phyloP scores from a whole-genome alignment of 805 yeast species.

The Kuraishia capsulata region DNA sequence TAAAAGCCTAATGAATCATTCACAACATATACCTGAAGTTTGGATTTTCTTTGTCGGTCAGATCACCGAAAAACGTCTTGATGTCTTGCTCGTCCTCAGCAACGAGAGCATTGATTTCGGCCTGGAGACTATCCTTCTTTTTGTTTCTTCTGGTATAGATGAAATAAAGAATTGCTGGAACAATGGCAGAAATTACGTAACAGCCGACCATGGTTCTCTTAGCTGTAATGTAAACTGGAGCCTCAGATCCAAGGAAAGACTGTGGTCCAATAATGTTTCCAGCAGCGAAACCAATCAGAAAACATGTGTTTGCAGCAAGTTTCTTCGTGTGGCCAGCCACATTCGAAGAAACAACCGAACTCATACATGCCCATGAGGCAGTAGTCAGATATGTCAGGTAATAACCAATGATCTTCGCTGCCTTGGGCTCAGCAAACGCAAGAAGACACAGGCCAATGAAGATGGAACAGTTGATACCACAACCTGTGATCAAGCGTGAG shows the following conservation, averaged over 20 bases:
- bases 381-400: conserved; percentile 13
- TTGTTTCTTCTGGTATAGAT: conserved; percentile 26
- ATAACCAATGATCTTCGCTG: conserved; percentile 15
- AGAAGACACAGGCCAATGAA: conserved; percentile 22
- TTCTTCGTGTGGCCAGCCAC: conserved; percentile 53
- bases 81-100: conserved; percentile 7
- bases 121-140: conserved; percentile 20
- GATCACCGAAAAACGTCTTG: conserved; percentile 33
- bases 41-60: conserved; percentile 45
- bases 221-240: conserved; percentile 33
- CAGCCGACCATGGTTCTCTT: conserved; percentile 24
- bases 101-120: conserved; percentile 6
- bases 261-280: conserved; percentile 53
- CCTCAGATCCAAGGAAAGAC: conserved; percentile 31
- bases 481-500: conserved; percentile 15
- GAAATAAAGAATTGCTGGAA: conserved; percentile 10
- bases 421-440: conserved; percentile 18
- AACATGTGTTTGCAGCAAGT: conserved; percentile 32
- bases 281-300: conserved; percentile 39
- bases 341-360: conserved; percentile 33
- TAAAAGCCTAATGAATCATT: no score
- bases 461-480: conserved; percentile 12
- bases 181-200: conserved; percentile 7
- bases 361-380: conserved; percentile 15
- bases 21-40: conserved; percentile 33